Percentiles rank a stretch among this genome's conserved stretches.
phyloP scores from a whole-genome alignment of 257 asterid genomes.

The Ajuga chamaepitys region DNA sequence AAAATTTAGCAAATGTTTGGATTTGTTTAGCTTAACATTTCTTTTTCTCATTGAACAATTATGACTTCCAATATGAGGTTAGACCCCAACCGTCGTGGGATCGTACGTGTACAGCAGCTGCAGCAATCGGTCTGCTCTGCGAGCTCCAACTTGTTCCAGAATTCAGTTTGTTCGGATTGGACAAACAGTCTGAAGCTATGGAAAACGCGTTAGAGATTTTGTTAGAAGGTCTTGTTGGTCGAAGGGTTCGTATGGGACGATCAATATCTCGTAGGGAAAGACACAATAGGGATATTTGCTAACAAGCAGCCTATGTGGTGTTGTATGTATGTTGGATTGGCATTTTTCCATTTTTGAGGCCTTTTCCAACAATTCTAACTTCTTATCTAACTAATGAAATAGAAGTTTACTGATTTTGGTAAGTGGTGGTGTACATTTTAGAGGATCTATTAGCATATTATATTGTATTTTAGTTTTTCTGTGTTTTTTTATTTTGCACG shows the following conservation, averaged over 20 bases:
- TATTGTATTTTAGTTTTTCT: no score
- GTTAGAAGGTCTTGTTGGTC: conserved; percentile 58
- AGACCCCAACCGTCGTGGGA: conserved; percentile 99
- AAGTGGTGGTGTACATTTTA: not conserved
- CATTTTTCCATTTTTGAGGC: not conserved
- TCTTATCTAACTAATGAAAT: not conserved
- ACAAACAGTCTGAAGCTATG: conserved; percentile 54
- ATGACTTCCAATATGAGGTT: conserved; percentile 5
- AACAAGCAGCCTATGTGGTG: not conserved
- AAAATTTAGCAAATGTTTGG: no score
- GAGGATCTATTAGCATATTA: not conserved
- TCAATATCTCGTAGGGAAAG: conserved; percentile 52
- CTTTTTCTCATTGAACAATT: not conserved
- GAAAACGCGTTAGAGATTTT: conserved; percentile 54
- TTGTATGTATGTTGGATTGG: not conserved
- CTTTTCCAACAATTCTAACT: not conserved
- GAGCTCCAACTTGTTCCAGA: conserved; percentile 68
- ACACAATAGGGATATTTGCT: conserved; percentile 51
- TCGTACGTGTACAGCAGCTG: conserved; percentile 97
- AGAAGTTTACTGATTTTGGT: not conserved
- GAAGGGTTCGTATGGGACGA: conserved; percentile 79
- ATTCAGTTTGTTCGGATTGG: conserved; percentile 44
- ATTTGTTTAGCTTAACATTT: not conserved
- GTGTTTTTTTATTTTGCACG: no score
- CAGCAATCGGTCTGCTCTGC: conserved; percentile 70